A percentile compares a stretch with the other conserved stretches of the same genome.
phyloP scores from a whole-genome alignment of 306 rosid species.

The Acacia melanoxylon region DNA sequence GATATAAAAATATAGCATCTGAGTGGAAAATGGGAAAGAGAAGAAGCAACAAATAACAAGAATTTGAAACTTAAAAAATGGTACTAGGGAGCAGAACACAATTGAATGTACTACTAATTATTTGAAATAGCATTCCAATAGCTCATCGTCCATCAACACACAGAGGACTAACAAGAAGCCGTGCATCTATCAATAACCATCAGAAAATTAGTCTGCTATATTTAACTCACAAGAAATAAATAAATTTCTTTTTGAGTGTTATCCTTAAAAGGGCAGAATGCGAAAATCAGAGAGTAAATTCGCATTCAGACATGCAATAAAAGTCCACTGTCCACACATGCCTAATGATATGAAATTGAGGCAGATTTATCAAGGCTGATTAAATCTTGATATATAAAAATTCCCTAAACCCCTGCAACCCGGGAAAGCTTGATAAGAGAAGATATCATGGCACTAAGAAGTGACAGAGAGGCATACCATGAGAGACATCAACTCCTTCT shows the following conservation, averaged over 20 bases:
- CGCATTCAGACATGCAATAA: neutral
- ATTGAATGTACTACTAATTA: neutral
- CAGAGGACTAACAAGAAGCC: neutral
- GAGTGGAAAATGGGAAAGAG: neutral
- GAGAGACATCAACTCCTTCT: conserved; percentile 97
- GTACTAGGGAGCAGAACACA: neutral
- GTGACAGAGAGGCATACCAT: conserved; percentile 58
- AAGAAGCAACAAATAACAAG: neutral
- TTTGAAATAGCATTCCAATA: conserved; percentile 2
- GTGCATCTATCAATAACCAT: neutral
- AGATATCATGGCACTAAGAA: neutral
- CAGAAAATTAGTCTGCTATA: neutral
- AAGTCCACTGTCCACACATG: neutral
- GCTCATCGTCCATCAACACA: neutral
- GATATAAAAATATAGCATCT: neutral
- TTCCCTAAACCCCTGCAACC: neutral
- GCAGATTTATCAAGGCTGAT: neutral
- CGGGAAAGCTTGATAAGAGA: neutral
- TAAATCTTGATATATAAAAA: neutral
- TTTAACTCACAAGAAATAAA: neutral
- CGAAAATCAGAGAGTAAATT: neutral
- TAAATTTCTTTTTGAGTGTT: neutral
- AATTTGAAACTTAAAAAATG: neutral
- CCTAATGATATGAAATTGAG: neutral
- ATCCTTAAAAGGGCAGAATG: neutral